Evolutionary conservation across 495 filamentous ascomycete species (phyloP).

Genomic region (Clohesyomyces aquaticus): DNA sequence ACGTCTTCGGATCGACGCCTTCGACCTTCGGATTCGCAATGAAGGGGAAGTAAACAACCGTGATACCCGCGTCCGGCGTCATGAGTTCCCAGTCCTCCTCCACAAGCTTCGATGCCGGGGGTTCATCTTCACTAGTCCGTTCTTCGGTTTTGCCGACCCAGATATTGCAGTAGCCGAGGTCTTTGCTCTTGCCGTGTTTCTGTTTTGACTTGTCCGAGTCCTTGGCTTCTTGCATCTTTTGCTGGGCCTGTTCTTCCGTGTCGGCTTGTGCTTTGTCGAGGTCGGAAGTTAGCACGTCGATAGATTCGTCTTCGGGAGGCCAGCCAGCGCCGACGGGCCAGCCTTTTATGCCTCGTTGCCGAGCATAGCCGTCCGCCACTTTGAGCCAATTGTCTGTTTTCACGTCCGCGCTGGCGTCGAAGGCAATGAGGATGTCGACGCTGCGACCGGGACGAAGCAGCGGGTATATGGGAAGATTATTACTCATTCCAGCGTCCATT

Average conservation of each 20-base stretch:
- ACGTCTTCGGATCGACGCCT: slow-evolving; percentile 76
- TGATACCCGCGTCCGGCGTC: slow-evolving; percentile 78
- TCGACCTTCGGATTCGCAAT: slow-evolving; percentile 77
- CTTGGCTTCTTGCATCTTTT: slow-evolving; percentile 67
- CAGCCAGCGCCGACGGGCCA: slow-evolving; percentile 93
- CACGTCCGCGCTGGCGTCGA: slow-evolving; percentile 83
- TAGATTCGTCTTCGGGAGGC: slow-evolving; percentile 64
- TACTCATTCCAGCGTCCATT: slow-evolving; percentile 97
- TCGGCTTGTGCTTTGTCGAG: slow-evolving; percentile 70
- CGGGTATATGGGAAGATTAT: slow-evolving; percentile 95
- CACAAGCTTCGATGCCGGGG: slow-evolving; percentile 65
- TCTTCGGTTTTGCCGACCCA: slow-evolving; percentile 89
- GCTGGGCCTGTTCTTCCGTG: slow-evolving; percentile 60
- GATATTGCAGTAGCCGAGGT: slow-evolving; percentile 84
- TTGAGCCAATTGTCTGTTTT: slow-evolving; percentile 91
- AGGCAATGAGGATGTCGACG: slow-evolving; percentile 88
- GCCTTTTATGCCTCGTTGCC: slow-evolving; percentile 83
- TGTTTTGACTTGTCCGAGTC: slow-evolving; percentile 48
- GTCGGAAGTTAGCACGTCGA: slow-evolving; percentile 60
- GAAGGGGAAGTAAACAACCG: slow-evolving; percentile 89
- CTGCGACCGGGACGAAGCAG: slow-evolving; percentile 83
- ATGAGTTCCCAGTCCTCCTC: slow-evolving; percentile 74
- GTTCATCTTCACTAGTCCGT: slow-evolving; percentile 60
- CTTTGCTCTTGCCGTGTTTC: slow-evolving; percentile 28
- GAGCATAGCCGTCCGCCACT: slow-evolving; percentile 87